Percentiles rank a stretch among this genome's conserved stretches.
These are phyloP conservation scores for Kwoniella botswanensis DNA, from an alignment of 768 basidiomycete genomes.

Conservation along the genomic window DNA sequence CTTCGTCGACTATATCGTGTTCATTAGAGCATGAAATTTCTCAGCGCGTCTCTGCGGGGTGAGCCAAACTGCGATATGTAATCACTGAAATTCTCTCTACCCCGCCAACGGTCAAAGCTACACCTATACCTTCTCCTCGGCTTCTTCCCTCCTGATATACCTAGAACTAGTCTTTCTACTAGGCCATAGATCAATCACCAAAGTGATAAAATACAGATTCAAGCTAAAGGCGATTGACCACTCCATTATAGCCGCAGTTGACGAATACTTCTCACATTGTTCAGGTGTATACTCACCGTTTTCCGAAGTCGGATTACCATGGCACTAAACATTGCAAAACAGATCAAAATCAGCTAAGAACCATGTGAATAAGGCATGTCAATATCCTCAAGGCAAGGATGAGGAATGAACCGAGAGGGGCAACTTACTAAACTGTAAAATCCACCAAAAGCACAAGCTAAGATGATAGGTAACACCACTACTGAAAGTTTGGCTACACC, in stretches of 20 bases:
- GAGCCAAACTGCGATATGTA: too few relatives aligned
- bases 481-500: conserved; percentile 52
- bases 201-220: conserved; percentile 51
- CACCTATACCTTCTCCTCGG: background rate
- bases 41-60: too few relatives aligned
- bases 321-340: conserved; percentile 12
- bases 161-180: conserved; percentile 33
- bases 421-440: conserved; percentile 38
- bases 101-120: too few relatives aligned
- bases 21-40: too few relatives aligned
- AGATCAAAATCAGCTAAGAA: background rate
- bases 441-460: conserved; percentile 50
- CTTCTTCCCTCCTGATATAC: background rate
- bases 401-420: background rate
- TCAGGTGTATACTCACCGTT: conserved; percentile 15
- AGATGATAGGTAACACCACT: conserved; percentile 44
- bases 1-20: too few relatives aligned
- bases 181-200: conserved; percentile 54
- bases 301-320: conserved; percentile 14
- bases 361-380: too few relatives aligned
- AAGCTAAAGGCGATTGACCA: conserved; percentile 50
- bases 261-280: conserved; percentile 43
- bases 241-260: conserved; percentile 50
- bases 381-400: too few relatives aligned
- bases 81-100: too few relatives aligned